Evolutionary conservation across 768 basidiomycete genomes (phyloP), one percentile per base, ranked within the genome.

Genomic region (Mrakia hoshinonis): DNA sequence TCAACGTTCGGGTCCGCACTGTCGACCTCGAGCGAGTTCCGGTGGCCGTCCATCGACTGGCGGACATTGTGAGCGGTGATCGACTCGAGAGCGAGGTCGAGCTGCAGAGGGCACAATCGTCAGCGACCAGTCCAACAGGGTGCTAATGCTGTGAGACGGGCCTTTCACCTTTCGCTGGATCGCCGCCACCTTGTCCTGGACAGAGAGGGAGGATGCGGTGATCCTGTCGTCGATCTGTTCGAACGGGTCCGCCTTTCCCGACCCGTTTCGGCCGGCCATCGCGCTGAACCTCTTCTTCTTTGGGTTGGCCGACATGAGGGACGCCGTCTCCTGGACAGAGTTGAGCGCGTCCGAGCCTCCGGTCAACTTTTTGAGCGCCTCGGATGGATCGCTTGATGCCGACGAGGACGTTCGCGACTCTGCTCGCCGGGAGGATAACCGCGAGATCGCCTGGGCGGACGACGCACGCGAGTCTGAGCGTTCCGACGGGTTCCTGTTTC

Each of bases 81-180:
- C 18, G 63, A 63, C 22, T 86, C 82, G 54, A 92, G 80, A 4
- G 91, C 91, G 47, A 82, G 83, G 78, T 92, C 91, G 68, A 93
- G 82, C 91, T 92, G n/a, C n/a, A n/a, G n/a, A n/a, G n/a, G 73
- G 62, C 31, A 74, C 20, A n/a, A 46, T 39, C 5, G 39, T 73
- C 55, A 75, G 49, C 13, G 34, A 29, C 70, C 54, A 55, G 47
- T 60, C 52, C 4, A 6, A 34, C 31, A 29, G 9, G 3, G 24
- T 26, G 15, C 18, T 2, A 6, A 6, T 15, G 13, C 22, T 29
- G 29, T 22, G 47, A 13, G 54, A 51, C 63, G 2, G 26, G 48
- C n/a, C 26, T n/a, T 82, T 68, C 54, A 92, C 92, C 86, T 94
- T 95, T 74, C 89, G 87, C 81, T 95, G 92, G 72, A 96, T 94